phyloP scores from a whole-genome alignment of 495 filamentous ascomycete genomes.

The Jackrogersella minutella region DNA sequence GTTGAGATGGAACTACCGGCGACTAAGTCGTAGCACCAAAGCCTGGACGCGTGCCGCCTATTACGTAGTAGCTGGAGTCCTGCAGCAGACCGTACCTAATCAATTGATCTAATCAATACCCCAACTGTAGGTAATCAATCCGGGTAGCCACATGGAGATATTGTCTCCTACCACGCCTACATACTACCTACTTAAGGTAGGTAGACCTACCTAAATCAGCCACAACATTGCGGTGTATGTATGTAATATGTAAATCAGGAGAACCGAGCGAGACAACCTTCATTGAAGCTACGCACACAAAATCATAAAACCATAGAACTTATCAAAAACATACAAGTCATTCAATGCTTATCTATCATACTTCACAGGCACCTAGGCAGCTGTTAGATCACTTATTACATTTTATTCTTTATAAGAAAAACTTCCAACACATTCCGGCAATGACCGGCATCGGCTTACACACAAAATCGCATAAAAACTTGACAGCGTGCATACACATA shows the following conservation, averaged over 20 bases:
- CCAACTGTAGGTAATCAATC: slow-evolving; percentile 23
- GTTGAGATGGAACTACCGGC: slow-evolving; percentile 30
- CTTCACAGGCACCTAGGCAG: background rate
- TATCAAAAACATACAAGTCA: background rate
- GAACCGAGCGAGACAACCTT: too few relatives aligned
- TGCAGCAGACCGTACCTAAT: too few relatives aligned
- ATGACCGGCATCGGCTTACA: slow-evolving; percentile 15
- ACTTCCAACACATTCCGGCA: slow-evolving; percentile 14
- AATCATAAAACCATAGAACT: too few relatives aligned
- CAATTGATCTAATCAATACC: too few relatives aligned
- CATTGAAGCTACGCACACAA: too few relatives aligned
- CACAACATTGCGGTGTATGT: background rate
- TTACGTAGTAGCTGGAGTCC: slow-evolving; percentile 6
- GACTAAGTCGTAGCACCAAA: slow-evolving; percentile 12
- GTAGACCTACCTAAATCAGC: slow-evolving; percentile 25
- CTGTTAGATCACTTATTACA: background rate
- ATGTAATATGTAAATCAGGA: too few relatives aligned
- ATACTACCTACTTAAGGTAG: too few relatives aligned
- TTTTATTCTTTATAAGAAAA: background rate
- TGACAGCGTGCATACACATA: background rate
- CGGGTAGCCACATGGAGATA: slow-evolving; percentile 23
- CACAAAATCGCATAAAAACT: background rate
- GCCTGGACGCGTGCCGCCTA: slow-evolving; percentile 6
- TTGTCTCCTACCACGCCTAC: slow-evolving; percentile 11
- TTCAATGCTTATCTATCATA: background rate